Conservation (phyloP, 2,329 filamentous ascomycete species). For the Beauveria sp. region DNA sequence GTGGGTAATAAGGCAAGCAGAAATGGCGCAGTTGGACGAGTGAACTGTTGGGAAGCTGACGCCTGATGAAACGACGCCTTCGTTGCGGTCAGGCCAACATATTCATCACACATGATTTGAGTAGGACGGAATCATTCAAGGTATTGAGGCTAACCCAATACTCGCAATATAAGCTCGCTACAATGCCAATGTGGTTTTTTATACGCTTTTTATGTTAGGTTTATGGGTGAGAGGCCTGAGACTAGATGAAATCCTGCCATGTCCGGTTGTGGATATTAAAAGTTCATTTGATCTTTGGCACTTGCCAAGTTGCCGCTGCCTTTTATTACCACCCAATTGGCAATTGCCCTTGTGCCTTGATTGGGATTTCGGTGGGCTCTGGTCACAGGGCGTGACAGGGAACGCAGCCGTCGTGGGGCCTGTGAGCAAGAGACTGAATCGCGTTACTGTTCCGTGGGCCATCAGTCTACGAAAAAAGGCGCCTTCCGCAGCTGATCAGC, state of each 20-base stretch:
- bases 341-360: too few species aligned
- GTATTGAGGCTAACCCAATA: too few species aligned
- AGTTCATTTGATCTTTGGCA: too few species aligned
- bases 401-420: constrained; percentile 4
- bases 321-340: too few species aligned
- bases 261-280: too few species aligned
- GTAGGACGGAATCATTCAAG: too few species aligned
- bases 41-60: background rate
- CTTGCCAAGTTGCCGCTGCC: too few species aligned
- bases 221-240: too few species aligned
- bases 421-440: background rate
- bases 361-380: background rate
- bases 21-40: background rate
- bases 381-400: background rate
- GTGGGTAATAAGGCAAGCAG: background rate
- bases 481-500: background rate
- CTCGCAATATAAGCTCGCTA: too few species aligned
- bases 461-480: background rate
- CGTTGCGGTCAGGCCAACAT: background rate
- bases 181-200: too few species aligned
- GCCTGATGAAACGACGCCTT: constrained; percentile 1
- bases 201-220: too few species aligned
- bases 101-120: background rate
- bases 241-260: too few species aligned
- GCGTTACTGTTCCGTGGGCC: background rate